Percentiles rank a stretch among this genome's conserved stretches.
These are phyloP conservation scores for Neoarthrinium moseri DNA, from an alignment of 2,329 filamentous ascomycete species.

Conservation along the genomic window DNA sequence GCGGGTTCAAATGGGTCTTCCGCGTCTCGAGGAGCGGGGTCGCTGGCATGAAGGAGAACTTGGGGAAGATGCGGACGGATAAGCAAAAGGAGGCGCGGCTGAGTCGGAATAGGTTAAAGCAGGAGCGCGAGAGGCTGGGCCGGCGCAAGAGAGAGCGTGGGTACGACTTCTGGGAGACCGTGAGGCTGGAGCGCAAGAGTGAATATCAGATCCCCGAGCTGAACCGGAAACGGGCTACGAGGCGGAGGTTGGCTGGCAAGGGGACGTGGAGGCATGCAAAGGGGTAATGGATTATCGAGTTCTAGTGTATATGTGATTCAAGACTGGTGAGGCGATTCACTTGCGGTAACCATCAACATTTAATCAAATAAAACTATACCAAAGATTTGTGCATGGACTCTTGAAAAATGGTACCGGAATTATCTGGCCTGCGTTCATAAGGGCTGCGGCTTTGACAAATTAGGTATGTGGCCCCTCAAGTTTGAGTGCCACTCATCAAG, in stretches of 20 bases:
- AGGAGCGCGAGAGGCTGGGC: conserved; percentile 17
- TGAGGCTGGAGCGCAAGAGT: conserved; percentile 26
- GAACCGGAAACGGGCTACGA: conserved; percentile 26
- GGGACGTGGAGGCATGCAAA: conserved; percentile 22
- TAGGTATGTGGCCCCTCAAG: too few relatives aligned
- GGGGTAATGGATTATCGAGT: too few relatives aligned
- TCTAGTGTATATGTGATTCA: too few relatives aligned
- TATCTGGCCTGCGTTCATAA: too few relatives aligned
- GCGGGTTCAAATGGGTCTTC: conserved; percentile 24
- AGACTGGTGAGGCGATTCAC: too few relatives aligned
- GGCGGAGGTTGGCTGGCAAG: conserved; percentile 11
- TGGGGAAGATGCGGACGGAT: conserved; percentile 25
- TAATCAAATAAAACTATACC: too few relatives aligned
- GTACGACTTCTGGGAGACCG: conserved; percentile 40
- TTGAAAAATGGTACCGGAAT: too few relatives aligned
- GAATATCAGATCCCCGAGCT: conserved; percentile 36
- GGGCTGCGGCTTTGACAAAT: too few relatives aligned
- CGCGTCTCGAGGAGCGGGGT: conserved; percentile 9
- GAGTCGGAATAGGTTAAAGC: conserved; percentile 16
- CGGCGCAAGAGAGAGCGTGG: conserved; percentile 26
- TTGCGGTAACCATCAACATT: too few relatives aligned
- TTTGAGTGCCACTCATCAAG: too few relatives aligned
- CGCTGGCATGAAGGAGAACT: conserved; percentile 12
- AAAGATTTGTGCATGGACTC: too few relatives aligned
- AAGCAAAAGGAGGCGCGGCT: conserved; percentile 21